Base-by-base conservation (phyloP, 768 basidiomycete genomes). In the Trametopsis cervina region DNA sequence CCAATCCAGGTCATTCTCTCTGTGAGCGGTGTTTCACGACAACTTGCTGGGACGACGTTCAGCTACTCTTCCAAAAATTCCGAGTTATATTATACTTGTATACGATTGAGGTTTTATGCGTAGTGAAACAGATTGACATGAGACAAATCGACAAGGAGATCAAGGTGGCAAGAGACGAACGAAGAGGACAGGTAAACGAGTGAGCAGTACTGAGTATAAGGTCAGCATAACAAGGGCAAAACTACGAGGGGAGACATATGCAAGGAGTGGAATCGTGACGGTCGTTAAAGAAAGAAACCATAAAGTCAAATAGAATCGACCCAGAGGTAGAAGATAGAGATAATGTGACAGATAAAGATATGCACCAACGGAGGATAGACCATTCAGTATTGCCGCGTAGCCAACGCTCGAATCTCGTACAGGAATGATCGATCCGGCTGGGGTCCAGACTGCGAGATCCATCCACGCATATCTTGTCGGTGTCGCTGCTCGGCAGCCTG, bases 321-420 rank as follows among this genome's bases (percentile, higher is more conserved):
- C 42, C 4, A 25, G 36, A 44, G 47, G 47, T 41, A 53, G 47
- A 55, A 36, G 17, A 53, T 42, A 35, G 22, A 38, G 42, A 48
- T 41, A 38, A 47, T 25, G 44, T 43, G 45, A 39, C 39, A 52
- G 38, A 23, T 37, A 18, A 51, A 26, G 49, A 33, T 50, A 54
- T 40, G 43, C 38, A 50, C n/a, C n/a, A n/a, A n/a, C n/a, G 37
- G 42, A 4, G 50, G 45, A 12, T n/a, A 15, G 27, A 24, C 21
- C 38, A 48, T 56, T 78, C 60, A 86, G 66, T 90, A 89, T 63
- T 81, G 83, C 63, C 87, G 79, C n/a, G 85, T 89, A 13, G 89
- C 89, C 48, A 92, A 76, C 21, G 83, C 85, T 54, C 89, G 80
- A 52, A 92, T 90, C 65, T 91, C 89, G 64, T 78, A 85, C 27